A percentile compares a stretch with the other conserved stretches of the same genome.
phyloP scores from a whole-genome alignment of 108 stramenopile genomes.

The Epithemia pelagica region DNA sequence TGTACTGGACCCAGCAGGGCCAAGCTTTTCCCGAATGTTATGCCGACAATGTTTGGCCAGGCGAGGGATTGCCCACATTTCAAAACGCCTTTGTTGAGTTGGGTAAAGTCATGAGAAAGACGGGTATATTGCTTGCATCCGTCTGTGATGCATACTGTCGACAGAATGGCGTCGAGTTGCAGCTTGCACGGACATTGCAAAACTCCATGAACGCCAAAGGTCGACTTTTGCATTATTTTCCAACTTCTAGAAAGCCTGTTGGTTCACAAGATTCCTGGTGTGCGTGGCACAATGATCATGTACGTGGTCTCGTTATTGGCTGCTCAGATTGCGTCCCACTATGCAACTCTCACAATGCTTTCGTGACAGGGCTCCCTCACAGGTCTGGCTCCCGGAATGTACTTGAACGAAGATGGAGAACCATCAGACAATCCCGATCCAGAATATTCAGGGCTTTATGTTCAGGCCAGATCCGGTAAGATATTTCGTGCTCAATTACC shows the following conservation, averaged over 20 bases:
- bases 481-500: slow-evolving; percentile 56
- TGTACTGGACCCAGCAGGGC: slow-evolving; percentile 9
- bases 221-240: slow-evolving; percentile 89
- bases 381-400: slow-evolving; percentile 75
- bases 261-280: slow-evolving; percentile 61
- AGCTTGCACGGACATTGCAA: neutral
- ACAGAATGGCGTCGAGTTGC: neutral
- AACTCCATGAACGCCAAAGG: slow-evolving; percentile 49
- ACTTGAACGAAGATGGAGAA: slow-evolving; percentile 34
- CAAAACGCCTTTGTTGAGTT: slow-evolving; percentile 62
- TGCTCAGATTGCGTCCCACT: neutral
- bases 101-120: slow-evolving; percentile 56
- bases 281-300: slow-evolving; percentile 80
- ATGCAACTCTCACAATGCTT: neutral
- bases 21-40: slow-evolving; percentile 50
- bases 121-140: slow-evolving; percentile 66
- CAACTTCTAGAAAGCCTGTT: slow-evolving; percentile 4
- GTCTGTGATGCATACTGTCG: slow-evolving; percentile 38
- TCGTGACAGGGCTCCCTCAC: slow-evolving; percentile 72
- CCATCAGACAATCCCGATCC: slow-evolving; percentile 35
- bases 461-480: slow-evolving; percentile 49
- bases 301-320: neutral
- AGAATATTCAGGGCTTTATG: slow-evolving; percentile 85
- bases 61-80: slow-evolving; percentile 57
- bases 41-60: slow-evolving; percentile 84